Conservation (phyloP, 129 eudicot genomes). For the Centaurea solstitialis region DNA sequence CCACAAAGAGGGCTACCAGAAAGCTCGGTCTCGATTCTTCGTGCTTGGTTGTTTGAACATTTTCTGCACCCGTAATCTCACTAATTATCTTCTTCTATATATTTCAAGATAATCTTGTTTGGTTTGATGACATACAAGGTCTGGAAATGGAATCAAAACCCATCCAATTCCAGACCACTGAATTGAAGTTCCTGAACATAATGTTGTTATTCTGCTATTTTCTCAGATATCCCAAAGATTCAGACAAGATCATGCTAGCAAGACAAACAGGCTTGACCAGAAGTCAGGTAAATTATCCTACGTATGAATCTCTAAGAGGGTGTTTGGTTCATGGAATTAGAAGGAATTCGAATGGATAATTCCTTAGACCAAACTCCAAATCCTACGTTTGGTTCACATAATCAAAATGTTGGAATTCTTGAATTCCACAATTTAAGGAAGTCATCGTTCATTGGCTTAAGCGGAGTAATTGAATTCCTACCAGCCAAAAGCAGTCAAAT, state of each 20-base stretch:
- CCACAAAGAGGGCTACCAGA: slow-evolving; percentile 98
- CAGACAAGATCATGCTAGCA: slow-evolving; percentile 86
- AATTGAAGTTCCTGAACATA: background rate
- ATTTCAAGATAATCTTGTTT: background rate
- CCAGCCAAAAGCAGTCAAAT: too few relatives aligned
- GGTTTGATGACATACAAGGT: background rate
- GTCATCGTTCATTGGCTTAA: too few relatives aligned
- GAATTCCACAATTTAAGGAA: too few relatives aligned
- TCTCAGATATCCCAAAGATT: slow-evolving; percentile 80
- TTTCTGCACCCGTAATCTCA: slow-evolving; percentile 86
- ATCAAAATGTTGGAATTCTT: too few relatives aligned
- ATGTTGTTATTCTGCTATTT: background rate
- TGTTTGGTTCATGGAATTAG: too few relatives aligned
- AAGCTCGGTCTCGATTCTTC: slow-evolving; percentile 74
- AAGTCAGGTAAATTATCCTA: slow-evolving; percentile 64
- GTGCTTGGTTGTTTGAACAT: slow-evolving; percentile 97
- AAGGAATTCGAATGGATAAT: too few relatives aligned
- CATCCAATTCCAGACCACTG: background rate
- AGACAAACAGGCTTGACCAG: slow-evolving; percentile 86
- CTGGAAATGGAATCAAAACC: background rate
- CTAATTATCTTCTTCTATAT: slow-evolving; percentile 9
- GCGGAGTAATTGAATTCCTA: too few relatives aligned
- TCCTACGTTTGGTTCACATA: too few relatives aligned
- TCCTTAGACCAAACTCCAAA: too few relatives aligned
- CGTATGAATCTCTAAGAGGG: background rate